phyloP scores from a whole-genome alignment of 257 asterid genomes.

The Solanum etuberosum region DNA sequence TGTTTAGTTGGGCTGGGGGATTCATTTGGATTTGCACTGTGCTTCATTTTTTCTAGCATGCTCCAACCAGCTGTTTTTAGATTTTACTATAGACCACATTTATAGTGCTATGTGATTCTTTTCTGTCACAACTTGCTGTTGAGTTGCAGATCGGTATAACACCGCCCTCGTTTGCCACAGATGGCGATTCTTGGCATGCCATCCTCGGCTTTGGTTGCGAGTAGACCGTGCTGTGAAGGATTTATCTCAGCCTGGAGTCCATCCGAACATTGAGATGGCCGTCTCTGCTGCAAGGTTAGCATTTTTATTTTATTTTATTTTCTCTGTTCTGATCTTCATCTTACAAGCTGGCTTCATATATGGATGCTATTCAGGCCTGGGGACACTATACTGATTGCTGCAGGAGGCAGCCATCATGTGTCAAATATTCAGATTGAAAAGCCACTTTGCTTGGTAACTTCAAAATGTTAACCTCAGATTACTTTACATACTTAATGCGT shows the following conservation, averaged over 20 bases:
- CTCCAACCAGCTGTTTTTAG: neutral
- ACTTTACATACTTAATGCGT: neutral
- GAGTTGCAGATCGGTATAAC: constrained; percentile 99
- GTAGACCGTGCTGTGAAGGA: constrained; percentile 77
- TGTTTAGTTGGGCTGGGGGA: neutral
- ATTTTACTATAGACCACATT: neutral
- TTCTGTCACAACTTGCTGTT: constrained; percentile 43
- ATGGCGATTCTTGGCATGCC: constrained; percentile 97
- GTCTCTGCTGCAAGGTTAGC: constrained; percentile 79
- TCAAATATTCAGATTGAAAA: constrained; percentile 81
- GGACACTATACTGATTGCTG: constrained; percentile 84
- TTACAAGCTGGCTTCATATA: neutral
- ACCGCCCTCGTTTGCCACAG: constrained; percentile 99
- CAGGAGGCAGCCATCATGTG: constrained; percentile 78
- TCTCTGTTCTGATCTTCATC: neutral
- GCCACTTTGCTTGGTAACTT: constrained; percentile 86
- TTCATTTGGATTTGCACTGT: neutral
- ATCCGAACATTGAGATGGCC: constrained; percentile 78
- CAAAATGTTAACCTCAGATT: neutral
- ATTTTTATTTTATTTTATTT: neutral
- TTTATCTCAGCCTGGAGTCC: constrained; percentile 59
- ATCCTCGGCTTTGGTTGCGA: constrained; percentile 91
- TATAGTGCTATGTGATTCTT: neutral
- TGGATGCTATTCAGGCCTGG: constrained; percentile 67
- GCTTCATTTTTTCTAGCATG: neutral